A percentile compares a stretch with the other conserved stretches of the same genome.
Evolutionary conservation across 495 filamentous ascomycete species (phyloP).

Genomic region (Cladorrhinum samala): DNA sequence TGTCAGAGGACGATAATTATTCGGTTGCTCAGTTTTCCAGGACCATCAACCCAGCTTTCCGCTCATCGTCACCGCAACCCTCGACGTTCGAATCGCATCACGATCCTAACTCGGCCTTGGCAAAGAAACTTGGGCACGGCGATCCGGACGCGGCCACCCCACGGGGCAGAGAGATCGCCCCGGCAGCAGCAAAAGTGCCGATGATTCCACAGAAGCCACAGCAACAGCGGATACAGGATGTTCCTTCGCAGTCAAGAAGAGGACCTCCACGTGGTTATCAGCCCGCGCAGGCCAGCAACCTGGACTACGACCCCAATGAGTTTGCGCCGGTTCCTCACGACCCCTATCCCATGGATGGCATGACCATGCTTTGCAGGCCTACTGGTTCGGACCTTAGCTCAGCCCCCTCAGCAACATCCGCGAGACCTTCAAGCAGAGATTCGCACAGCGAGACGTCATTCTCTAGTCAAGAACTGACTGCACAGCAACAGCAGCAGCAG

Average conservation of each 20-base stretch:
- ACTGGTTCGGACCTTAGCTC: slow-evolving; percentile 81
- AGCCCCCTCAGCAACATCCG: slow-evolving; percentile 54
- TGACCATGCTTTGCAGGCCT: slow-evolving; percentile 96
- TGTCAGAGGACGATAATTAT: slow-evolving; percentile 77
- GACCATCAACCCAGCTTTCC: slow-evolving; percentile 89
- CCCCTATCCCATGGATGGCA: slow-evolving; percentile 90
- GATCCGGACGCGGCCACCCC: slow-evolving; percentile 40
- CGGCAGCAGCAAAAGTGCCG: slow-evolving; percentile 48
- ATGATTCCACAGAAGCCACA: slow-evolving; percentile 15
- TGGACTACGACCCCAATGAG: slow-evolving; percentile 52
- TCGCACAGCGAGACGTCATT: slow-evolving; percentile 91
- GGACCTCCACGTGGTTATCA: slow-evolving; percentile 17
- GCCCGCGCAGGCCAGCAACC: slow-evolving; percentile 21
- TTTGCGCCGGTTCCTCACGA: slow-evolving; percentile 77
- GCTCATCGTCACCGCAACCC: slow-evolving; percentile 74
- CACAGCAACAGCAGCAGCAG: no score
- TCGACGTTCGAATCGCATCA: slow-evolving; percentile 87
- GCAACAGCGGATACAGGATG: slow-evolving; percentile 13
- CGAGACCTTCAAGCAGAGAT: slow-evolving; percentile 78
- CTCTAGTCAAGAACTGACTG: slow-evolving; percentile 67
- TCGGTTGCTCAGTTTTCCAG: slow-evolving; percentile 93
- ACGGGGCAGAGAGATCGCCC: slow-evolving; percentile 45
- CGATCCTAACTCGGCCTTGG: slow-evolving; percentile 67
- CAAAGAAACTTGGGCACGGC: slow-evolving; percentile 53
- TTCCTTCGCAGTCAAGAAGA: slow-evolving; percentile 1